Evolutionary conservation across 176 grass and related monocot genomes (phyloP).

Genomic region (Puya raimondii): DNA sequence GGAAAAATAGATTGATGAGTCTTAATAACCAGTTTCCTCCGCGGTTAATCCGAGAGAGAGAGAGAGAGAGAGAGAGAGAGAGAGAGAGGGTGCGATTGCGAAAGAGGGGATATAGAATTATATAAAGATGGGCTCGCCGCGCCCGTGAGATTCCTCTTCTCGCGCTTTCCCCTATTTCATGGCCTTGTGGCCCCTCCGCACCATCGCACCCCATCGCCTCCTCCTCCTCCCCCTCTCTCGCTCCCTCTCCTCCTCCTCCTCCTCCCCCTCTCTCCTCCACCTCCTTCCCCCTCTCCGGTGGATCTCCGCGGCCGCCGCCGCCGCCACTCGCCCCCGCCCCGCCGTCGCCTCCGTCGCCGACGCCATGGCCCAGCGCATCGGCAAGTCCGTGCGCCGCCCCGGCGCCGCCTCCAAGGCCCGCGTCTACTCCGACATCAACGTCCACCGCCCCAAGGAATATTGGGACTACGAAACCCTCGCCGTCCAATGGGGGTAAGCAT

Average conservation of each 20-base stretch:
- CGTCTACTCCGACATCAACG: constrained; percentile 63
- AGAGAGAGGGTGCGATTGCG: background rate
- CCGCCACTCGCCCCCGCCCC: constrained; percentile 4
- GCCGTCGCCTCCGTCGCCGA: constrained; percentile 14
- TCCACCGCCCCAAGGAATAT: constrained; percentile 57
- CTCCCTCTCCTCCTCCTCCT: constrained; percentile 2
- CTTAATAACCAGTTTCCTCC: too few relatives aligned
- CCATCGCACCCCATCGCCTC: constrained; percentile 22
- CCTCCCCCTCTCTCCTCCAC: constrained; percentile 23
- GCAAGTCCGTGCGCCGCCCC: constrained; percentile 41
- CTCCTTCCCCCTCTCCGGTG: constrained; percentile 12
- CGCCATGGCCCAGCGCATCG: constrained; percentile 49
- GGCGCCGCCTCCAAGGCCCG: constrained; percentile 46
- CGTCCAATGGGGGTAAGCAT: constrained; percentile 70
- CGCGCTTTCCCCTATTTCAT: constrained; percentile 28
- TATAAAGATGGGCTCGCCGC: constrained; percentile 19
- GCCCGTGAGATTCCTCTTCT: background rate
- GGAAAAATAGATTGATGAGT: too few relatives aligned
- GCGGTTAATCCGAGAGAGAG: background rate
- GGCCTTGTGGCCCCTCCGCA: constrained; percentile 41
- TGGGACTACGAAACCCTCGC: constrained; percentile 93
- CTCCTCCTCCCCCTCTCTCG: constrained; percentile 31
- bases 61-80: background rate
- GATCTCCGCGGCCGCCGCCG: constrained; percentile 10
- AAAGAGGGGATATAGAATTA: constrained; percentile 1